Evolutionary conservation across 2,329 filamentous ascomycete genomes (phyloP).

Genomic region (Sordariomycetes sp.): DNA sequence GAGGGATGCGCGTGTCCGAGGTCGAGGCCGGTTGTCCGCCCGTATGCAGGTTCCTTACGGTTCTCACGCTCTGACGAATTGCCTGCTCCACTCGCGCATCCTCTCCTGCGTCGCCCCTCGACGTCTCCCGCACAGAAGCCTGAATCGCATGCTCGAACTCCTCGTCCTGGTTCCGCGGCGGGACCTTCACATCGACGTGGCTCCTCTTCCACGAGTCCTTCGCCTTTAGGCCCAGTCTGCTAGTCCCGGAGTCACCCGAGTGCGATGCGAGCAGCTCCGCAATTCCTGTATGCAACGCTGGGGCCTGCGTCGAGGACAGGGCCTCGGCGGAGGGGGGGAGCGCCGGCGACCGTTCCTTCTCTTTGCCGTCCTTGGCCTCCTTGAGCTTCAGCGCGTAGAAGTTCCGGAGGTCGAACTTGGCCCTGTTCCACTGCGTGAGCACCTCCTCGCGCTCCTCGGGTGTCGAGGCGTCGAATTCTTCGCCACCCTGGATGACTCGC

Average conservation of each 20-base stretch:
- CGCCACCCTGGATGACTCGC: constrained; percentile 63
- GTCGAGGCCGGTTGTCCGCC: neutral
- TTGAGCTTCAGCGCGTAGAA: constrained; percentile 44
- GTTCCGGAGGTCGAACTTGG: constrained; percentile 48
- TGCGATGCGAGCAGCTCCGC: constrained; percentile 14
- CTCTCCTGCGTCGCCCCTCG: constrained; percentile 56
- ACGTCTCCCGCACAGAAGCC: constrained; percentile 58
- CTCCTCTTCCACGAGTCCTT: constrained; percentile 31
- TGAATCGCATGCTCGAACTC: constrained; percentile 65
- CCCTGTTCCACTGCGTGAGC: constrained; percentile 51
- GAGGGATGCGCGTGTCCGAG: neutral
- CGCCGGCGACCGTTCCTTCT: neutral
- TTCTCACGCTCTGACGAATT: constrained; percentile 46
- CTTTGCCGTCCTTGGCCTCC: constrained; percentile 7
- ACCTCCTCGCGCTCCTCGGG: constrained; percentile 53
- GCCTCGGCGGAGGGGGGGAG: neutral
- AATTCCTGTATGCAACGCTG: constrained; percentile 7
- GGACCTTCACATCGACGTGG: constrained; percentile 14
- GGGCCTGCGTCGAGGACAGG: neutral
- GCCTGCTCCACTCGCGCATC: constrained; percentile 63
- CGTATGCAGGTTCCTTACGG: constrained; percentile 44
- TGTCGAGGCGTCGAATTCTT: constrained; percentile 46
- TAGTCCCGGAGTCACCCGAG: constrained; percentile 37
- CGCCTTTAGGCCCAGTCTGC: constrained; percentile 38
- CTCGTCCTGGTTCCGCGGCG: constrained; percentile 20